Conservation (phyloP, 441 rosid species). For the Eruca vesicaria region DNA sequence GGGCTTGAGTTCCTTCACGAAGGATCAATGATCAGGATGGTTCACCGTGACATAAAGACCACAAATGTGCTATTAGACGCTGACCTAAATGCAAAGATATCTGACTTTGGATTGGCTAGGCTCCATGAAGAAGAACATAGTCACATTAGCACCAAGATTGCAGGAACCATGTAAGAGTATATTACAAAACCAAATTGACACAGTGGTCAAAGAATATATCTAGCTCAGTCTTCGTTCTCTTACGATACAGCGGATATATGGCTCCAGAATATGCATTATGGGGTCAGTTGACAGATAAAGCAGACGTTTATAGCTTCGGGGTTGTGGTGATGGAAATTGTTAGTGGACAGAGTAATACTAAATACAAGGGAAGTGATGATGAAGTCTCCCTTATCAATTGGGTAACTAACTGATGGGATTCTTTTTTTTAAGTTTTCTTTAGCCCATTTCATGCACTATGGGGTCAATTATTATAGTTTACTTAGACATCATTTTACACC, state of each 20-base stretch:
- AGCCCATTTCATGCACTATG: background rate
- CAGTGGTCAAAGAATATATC: background rate
- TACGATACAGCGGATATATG: slow-evolving; percentile 33
- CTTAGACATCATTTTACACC: background rate
- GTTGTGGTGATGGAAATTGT: slow-evolving; percentile 1
- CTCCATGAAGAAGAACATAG: background rate
- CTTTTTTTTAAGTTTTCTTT: background rate
- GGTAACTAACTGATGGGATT: slow-evolving; percentile 33
- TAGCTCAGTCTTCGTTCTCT: background rate
- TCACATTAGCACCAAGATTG: background rate
- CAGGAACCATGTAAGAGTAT: background rate
- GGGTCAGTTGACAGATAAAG: background rate
- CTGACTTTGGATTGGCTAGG: slow-evolving; percentile 1
- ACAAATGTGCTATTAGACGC: background rate
- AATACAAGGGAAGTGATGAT: slow-evolving; percentile 4
- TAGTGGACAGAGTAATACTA: background rate
- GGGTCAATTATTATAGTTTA: background rate
- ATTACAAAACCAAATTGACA: background rate
- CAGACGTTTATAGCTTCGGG: background rate
- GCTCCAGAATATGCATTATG: background rate
- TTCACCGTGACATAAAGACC: slow-evolving; percentile 7
- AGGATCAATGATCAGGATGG: background rate
- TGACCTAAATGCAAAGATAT: background rate
- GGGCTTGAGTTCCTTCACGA: slow-evolving; percentile 35
- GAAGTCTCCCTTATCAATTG: slow-evolving; percentile 41